These are phyloP conservation scores for Bipolaris sorokiniana DNA, from an alignment of 2,329 filamentous ascomycete species.

Conservation along the genomic window DNA sequence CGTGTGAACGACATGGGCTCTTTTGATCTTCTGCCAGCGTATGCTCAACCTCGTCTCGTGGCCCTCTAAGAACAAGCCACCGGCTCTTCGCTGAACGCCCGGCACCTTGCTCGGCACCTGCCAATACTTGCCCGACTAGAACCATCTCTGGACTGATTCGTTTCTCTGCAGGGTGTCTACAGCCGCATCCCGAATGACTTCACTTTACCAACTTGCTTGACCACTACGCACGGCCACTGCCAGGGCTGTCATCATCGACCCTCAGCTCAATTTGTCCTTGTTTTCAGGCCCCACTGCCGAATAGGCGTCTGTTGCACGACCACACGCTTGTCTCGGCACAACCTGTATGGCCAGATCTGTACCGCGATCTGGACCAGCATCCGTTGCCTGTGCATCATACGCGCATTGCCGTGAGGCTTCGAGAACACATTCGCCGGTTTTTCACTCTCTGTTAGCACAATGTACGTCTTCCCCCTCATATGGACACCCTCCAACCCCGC, in stretches of 20 bases:
- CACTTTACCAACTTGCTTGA: conserved; percentile 36
- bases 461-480: conserved; percentile 46
- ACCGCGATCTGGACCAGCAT: conserved; percentile 29
- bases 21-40: conserved; percentile 34
- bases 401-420: conserved; percentile 32
- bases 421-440: conserved; percentile 25
- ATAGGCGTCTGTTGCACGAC: conserved; percentile 38
- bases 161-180: conserved; percentile 27
- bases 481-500: conserved; percentile 42
- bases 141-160: conserved; percentile 31
- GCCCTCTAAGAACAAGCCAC: conserved; percentile 37
- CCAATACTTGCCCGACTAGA: conserved; percentile 25
- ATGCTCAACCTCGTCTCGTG: conserved; percentile 48
- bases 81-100: conserved; percentile 27
- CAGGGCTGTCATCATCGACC: conserved; percentile 25
- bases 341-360: conserved; percentile 45
- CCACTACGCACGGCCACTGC: conserved; percentile 38
- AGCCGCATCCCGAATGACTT: conserved; percentile 35
- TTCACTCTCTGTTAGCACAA: conserved; percentile 38
- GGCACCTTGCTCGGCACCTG: conserved; percentile 37
- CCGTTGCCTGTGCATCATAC: conserved; percentile 40
- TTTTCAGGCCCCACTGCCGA: conserved; percentile 36
- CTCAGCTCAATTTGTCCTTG: conserved; percentile 30
- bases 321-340: conserved; percentile 33
- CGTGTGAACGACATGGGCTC: conserved; percentile 38